These are phyloP conservation scores for Acanthamoeba castellanii DNA, from an alignment of 208 protist species.

Conservation along the genomic window DNA sequence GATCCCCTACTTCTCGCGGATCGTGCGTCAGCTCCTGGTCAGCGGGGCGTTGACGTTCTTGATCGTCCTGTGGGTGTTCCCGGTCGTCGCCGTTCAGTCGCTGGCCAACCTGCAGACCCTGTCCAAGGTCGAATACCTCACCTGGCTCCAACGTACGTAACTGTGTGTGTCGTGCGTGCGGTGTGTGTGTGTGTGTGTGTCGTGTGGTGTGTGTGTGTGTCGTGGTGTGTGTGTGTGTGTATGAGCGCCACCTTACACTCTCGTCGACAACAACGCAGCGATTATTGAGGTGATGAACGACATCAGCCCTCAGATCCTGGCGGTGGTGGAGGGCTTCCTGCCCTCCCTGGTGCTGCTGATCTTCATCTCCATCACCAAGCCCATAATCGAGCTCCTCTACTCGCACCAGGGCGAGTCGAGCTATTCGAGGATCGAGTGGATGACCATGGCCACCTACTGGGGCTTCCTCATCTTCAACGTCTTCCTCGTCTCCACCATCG, in stretches of 20 bases:
- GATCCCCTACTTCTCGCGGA: neutral
- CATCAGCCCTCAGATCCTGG: slow-evolving; percentile 13
- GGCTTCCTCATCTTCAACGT: slow-evolving; percentile 64
- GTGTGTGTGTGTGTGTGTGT: neutral
- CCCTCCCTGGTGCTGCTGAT: slow-evolving; percentile 34
- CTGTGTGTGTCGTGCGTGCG: neutral
- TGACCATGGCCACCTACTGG: slow-evolving; percentile 53
- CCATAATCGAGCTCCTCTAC: slow-evolving; percentile 42
- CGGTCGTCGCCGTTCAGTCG: neutral
- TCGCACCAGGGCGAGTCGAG: slow-evolving; percentile 17
- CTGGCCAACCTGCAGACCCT: slow-evolving; percentile 33
- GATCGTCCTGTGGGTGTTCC: slow-evolving; percentile 58
- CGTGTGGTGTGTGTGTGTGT: neutral
- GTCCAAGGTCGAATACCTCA: slow-evolving; percentile 3
- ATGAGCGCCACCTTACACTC: neutral
- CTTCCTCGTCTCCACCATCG: slow-evolving; percentile 59
- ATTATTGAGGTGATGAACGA: neutral
- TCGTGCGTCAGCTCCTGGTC: neutral
- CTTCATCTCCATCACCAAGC: slow-evolving; percentile 70
- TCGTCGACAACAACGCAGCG: neutral
- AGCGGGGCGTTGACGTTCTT: neutral
- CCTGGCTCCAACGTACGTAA: slow-evolving; percentile 17
- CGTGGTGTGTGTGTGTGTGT: neutral
- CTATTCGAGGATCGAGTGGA: slow-evolving; percentile 41
- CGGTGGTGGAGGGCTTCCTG: slow-evolving; percentile 38